phyloP scores from a whole-genome alignment of 2,329 filamentous ascomycete species.

The Pseudogymnoascus sp. region DNA sequence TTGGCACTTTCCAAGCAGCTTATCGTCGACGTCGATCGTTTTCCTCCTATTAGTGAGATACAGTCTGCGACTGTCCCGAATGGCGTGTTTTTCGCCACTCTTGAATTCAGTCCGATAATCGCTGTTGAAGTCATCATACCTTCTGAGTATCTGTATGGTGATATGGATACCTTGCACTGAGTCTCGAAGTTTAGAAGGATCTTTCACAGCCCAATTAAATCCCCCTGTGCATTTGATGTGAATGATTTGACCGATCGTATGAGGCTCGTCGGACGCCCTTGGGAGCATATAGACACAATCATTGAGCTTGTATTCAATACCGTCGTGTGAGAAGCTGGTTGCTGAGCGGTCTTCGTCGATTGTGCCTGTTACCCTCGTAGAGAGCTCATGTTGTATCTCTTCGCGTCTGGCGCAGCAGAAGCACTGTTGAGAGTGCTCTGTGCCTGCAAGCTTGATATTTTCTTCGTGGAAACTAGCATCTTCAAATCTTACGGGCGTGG shows the following conservation, averaged over 20 bases:
- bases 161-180: not conserved
- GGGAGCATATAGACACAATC: slow-evolving; percentile 1
- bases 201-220: not conserved
- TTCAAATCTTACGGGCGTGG: not conserved
- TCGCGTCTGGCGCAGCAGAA: not conserved
- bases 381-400: not conserved
- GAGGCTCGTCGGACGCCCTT: not conserved
- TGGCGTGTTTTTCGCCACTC: not conserved
- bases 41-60: slow-evolving; percentile 6
- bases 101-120: slow-evolving; percentile 3
- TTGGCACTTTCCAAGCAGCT: slow-evolving; percentile 18
- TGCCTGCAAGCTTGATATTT: not conserved
- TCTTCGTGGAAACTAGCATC: slow-evolving; percentile 5
- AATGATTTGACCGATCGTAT: not conserved
- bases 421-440: not conserved
- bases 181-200: not conserved
- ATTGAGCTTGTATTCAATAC: not conserved
- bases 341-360: not conserved
- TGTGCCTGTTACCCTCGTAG: not conserved
- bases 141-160: not conserved
- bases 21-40: not conserved
- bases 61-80: slow-evolving; percentile 16
- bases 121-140: not conserved
- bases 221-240: not conserved
- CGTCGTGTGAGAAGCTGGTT: not conserved